Evolutionary conservation across 2,329 filamentous ascomycete genomes (phyloP).

Genomic region (Scedosporium aurantiacum): DNA sequence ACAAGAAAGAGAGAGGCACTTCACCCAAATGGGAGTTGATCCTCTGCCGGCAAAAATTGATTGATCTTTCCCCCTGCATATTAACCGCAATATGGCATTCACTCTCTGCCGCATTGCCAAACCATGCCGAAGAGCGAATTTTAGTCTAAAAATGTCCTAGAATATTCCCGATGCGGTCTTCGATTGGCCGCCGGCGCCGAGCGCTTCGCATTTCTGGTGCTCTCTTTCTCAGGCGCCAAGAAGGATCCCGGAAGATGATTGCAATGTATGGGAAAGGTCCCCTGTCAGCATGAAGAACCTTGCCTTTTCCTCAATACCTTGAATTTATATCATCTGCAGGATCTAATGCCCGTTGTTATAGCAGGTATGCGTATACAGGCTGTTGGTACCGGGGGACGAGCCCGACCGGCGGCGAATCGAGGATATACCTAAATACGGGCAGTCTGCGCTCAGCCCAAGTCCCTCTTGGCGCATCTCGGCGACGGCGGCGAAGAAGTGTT

Average conservation of each 20-base stretch:
- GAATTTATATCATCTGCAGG: not conserved
- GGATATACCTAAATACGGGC: too few species aligned
- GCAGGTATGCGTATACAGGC: too few species aligned
- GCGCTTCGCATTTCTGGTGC: too few species aligned
- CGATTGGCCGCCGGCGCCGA: too few species aligned
- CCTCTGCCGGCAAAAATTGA: not conserved
- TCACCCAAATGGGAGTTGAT: not conserved
- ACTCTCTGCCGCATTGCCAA: not conserved
- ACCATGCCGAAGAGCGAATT: not conserved
- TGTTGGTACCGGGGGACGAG: not conserved
- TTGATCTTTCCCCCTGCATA: not conserved
- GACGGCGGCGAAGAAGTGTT: too few species aligned
- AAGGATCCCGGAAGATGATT: not conserved
- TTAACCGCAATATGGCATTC: not conserved
- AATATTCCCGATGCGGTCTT: too few species aligned
- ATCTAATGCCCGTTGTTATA: not conserved
- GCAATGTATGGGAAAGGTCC: not conserved
- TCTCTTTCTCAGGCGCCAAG: not conserved
- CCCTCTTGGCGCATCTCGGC: not conserved
- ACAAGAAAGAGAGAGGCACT: not conserved
- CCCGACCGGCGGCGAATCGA: not conserved
- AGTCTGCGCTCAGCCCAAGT: too few species aligned
- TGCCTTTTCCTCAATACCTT: not conserved
- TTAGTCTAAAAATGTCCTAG: too few species aligned
- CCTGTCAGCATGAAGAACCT: not conserved